A percentile compares a stretch with the other conserved stretches of the same genome.
Evolutionary conservation across 2,329 filamentous ascomycete genomes (phyloP).

Genomic region (Drechslerella stenobrocha): DNA sequence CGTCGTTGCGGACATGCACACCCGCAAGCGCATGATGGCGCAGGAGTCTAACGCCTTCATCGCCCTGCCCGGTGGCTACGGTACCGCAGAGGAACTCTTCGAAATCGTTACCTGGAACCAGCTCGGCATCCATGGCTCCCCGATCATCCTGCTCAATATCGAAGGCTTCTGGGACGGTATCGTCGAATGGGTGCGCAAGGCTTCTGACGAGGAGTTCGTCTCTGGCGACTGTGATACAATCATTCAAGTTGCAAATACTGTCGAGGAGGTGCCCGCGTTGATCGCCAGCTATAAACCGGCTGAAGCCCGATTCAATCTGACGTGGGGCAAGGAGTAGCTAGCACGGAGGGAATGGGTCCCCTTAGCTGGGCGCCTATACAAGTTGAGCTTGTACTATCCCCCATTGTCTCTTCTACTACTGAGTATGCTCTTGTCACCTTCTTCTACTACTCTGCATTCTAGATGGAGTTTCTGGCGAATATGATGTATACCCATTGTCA

Average conservation of each 20-base stretch:
- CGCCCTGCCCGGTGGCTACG: constrained; percentile 84
- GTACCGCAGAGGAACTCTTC: constrained; percentile 93
- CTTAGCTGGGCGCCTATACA: too few species aligned
- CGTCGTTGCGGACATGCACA: constrained; percentile 93
- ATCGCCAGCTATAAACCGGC: constrained; percentile 76
- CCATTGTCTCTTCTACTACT: too few species aligned
- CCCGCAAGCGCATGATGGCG: constrained; percentile 91
- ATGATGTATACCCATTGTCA: too few species aligned
- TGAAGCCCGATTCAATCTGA: constrained; percentile 73
- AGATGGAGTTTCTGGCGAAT: too few species aligned
- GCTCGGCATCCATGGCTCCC: constrained; percentile 81
- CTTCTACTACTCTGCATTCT: too few species aligned
- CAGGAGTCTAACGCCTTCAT: constrained; percentile 84
- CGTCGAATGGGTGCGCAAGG: constrained; percentile 75
- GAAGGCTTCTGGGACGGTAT: constrained; percentile 91
- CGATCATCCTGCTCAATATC: constrained; percentile 81
- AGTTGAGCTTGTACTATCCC: too few species aligned
- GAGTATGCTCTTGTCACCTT: too few species aligned
- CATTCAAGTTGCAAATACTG: constrained; percentile 72
- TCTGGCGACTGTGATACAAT: constrained; percentile 71
- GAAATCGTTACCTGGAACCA: constrained; percentile 94
- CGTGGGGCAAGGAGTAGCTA: constrained; percentile 72
- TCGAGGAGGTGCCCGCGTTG: constrained; percentile 71
- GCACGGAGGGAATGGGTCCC: too few species aligned
- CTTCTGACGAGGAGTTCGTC: constrained; percentile 77